Evolutionary conservation across 805 yeast genomes (phyloP), one percentile per base, ranked within the genome.

Genomic region (Cyberlindnera amylophila): DNA sequence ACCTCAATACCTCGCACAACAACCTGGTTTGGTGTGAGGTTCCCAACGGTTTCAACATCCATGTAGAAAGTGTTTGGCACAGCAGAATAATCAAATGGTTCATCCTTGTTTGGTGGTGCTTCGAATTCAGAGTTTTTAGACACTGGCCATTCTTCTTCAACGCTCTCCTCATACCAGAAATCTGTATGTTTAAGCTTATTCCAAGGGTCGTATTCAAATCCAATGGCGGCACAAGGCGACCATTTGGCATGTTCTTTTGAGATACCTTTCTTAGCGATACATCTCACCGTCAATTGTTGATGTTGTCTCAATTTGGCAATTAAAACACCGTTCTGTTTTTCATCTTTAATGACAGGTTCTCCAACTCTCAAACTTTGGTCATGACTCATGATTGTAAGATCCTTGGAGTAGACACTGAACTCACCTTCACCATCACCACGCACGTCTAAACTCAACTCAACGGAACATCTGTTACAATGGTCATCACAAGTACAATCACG

Each of bases 131-230:
- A 80, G 65, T 93, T 91, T 51, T 77, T 77, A 32, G 87, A 77
- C 50, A 75, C 75, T 29, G 99, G 99, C 99, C 99, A 93, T 70
- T 93, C 99, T 35, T 72, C 77, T 31, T 79, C 87, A 27, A 86
- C 84, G 59, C 81, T 85, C 49, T 81, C 91, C 66, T 93, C 99
- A 62, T 84, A 87, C 99, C 99, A 93, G 60, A 77, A 86, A 55
- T 89, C 96, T 0, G 99, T 93, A 63, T 93, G 99, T 61, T 86
- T 83, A 57, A 93, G 74, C 66, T 91, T 93, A 67, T 93, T 93
- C 95, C 96, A 91, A n/a, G 99, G 99, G 59, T 91, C 99, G 60
- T 91, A 91, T 64, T 91, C 99, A 57, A 91, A 91, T 15, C 95
- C 97, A 42, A 91, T 77, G 17, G 98, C 98, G 0, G 97, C 77